phyloP scores from a whole-genome alignment of 2,329 filamentous ascomycete genomes.

The Diaporthe sp. region DNA sequence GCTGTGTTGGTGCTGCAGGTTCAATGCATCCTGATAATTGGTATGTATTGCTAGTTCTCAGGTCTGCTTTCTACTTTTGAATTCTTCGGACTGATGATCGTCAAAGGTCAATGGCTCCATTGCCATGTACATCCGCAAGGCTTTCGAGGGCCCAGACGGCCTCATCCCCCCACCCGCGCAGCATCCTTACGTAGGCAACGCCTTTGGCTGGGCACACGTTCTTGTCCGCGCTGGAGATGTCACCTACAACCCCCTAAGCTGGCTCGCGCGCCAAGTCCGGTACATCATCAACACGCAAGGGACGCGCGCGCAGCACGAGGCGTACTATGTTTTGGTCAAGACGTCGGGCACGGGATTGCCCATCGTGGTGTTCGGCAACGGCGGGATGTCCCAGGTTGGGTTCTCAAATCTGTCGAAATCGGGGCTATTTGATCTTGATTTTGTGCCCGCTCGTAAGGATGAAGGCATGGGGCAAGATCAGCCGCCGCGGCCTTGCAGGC shows the following conservation, averaged over 20 bases:
- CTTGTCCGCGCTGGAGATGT: neutral
- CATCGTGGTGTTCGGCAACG: conserved; percentile 43
- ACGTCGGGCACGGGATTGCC: conserved; percentile 38
- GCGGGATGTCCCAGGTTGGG: conserved; percentile 44
- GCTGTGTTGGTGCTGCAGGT: neutral
- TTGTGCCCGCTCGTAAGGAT: conserved; percentile 38
- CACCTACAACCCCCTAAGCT: conserved; percentile 41
- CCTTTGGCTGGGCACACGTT: conserved; percentile 4
- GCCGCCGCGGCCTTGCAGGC: neutral
- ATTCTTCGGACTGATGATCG: neutral
- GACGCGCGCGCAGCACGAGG: conserved; percentile 48
- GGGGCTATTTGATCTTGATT: conserved; percentile 42
- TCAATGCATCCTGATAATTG: neutral
- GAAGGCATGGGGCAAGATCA: neutral
- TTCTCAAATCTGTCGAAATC: conserved; percentile 47
- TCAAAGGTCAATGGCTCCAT: neutral
- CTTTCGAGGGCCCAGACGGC: neutral
- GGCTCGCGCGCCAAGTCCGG: conserved; percentile 42
- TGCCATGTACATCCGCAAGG: neutral
- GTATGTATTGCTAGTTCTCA: neutral
- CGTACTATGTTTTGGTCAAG: conserved; percentile 43
- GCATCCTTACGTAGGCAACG: conserved; percentile 3
- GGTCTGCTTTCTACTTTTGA: neutral
- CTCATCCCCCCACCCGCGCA: neutral
- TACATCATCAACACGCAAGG: conserved; percentile 44